Evolutionary conservation across 768 basidiomycete genomes (phyloP).

Genomic region (Panaeolus papilionaceus): DNA sequence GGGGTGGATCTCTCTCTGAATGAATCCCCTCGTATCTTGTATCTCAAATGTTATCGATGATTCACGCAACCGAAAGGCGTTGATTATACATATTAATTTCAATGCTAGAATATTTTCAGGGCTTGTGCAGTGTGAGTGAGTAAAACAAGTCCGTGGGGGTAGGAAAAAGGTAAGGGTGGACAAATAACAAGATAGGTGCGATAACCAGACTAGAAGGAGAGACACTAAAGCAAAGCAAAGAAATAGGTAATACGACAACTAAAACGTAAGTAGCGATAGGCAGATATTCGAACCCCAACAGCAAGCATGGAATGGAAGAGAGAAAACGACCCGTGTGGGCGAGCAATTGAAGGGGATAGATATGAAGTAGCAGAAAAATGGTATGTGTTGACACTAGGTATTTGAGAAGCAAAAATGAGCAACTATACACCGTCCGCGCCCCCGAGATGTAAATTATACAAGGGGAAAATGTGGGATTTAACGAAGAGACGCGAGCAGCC

Average conservation of each 20-base stretch:
- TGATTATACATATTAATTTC: conserved; percentile 30
- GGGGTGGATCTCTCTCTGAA: conserved; percentile 16
- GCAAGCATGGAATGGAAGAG: neutral
- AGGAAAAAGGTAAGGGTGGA: neutral
- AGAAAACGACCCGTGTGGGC: neutral
- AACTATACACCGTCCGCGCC: conserved; percentile 5
- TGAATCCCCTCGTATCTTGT: conserved; percentile 14
- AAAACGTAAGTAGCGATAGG: conserved; percentile 20
- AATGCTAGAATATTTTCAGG: conserved; percentile 31
- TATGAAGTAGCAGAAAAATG: conserved; percentile 2
- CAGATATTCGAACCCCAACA: conserved; percentile 22
- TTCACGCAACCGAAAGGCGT: conserved; percentile 17
- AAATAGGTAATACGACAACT: conserved; percentile 12
- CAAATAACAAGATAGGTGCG: conserved; percentile 15
- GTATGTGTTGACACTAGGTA: conserved; percentile 14
- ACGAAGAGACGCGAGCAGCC: conserved; percentile 13
- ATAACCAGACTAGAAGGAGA: conserved; percentile 14
- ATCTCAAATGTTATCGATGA: conserved; percentile 16
- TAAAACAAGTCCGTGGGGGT: conserved; percentile 13
- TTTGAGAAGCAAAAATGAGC: neutral
- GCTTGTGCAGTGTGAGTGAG: conserved; percentile 23
- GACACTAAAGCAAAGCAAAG: conserved; percentile 10
- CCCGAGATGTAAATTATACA: conserved; percentile 1
- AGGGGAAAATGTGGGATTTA: conserved; percentile 13
- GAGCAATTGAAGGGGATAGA: conserved; percentile 25